A percentile compares a stretch with the other conserved stretches of the same genome.
Conservation (phyloP, 495 filamentous ascomycete species). For the Astrocystis sublimbata region DNA sequence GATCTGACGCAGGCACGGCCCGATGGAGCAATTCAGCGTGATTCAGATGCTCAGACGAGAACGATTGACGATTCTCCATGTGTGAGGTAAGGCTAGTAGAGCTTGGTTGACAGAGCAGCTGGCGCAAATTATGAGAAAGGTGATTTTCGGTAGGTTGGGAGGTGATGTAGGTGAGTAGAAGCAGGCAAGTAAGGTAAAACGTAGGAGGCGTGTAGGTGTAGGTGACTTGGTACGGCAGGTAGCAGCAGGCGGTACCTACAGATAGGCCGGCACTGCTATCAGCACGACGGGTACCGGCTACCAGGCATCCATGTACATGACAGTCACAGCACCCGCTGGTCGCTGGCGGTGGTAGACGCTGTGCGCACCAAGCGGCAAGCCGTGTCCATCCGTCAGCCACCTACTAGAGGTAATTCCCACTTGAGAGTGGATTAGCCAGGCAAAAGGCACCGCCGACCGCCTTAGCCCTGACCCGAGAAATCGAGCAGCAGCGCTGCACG, state of each 20-base stretch:
- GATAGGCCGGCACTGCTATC: not conserved
- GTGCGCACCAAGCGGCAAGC: no score
- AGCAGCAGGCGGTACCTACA: conserved; percentile 6
- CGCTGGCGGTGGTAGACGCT: no score
- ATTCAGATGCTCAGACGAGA: not conserved
- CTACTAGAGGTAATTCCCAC: no score
- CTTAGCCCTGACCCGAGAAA: not conserved
- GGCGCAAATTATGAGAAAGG: not conserved
- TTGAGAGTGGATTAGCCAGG: no score
- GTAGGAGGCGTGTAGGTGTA: not conserved
- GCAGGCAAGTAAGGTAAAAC: not conserved
- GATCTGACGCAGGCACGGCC: not conserved
- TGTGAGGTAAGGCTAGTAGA: no score
- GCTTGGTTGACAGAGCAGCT: not conserved
- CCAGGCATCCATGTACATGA: not conserved
- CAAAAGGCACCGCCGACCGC: no score
- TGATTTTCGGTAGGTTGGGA: not conserved
- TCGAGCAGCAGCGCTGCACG: not conserved
- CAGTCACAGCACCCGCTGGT: not conserved
- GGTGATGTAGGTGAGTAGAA: not conserved
- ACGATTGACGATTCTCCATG: no score
- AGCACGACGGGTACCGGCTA: not conserved
- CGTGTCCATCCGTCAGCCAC: no score
- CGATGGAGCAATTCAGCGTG: not conserved
- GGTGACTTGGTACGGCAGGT: not conserved